Conservation (phyloP, 1,284 basidiomycete species). For the Irpex rosettiformis region DNA sequence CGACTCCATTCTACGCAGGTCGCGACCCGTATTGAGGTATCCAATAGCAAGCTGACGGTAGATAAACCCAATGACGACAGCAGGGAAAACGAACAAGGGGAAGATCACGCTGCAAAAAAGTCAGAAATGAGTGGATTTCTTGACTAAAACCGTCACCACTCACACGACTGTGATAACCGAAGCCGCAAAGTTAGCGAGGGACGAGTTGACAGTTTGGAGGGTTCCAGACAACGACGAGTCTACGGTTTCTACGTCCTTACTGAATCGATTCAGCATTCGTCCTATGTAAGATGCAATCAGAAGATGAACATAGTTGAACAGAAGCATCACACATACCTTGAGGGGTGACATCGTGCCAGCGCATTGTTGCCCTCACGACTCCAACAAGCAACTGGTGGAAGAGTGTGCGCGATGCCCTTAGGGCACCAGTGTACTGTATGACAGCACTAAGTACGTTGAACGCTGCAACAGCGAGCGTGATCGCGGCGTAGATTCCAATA, state of each 20-base stretch:
- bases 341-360: constrained; percentile 49
- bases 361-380: constrained; percentile 63
- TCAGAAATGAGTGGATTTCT: not conserved
- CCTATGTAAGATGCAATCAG: constrained; percentile 35
- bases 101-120: constrained; percentile 48
- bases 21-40: constrained; percentile 75
- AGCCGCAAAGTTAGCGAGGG: constrained; percentile 69
- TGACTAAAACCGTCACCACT: constrained; percentile 19
- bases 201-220: constrained; percentile 69
- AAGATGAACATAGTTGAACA: not conserved
- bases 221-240: constrained; percentile 69
- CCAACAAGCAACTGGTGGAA: constrained; percentile 52
- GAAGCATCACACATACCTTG: constrained; percentile 30
- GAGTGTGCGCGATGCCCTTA: constrained; percentile 56
- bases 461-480: constrained; percentile 45
- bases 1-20: constrained; percentile 77
- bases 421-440: constrained; percentile 59
- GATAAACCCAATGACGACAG: constrained; percentile 57
- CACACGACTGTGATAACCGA: constrained; percentile 62
- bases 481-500: constrained; percentile 56
- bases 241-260: constrained; percentile 78
- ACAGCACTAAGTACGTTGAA: constrained; percentile 42
- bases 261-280: constrained; percentile 65
- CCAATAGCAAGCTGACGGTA: constrained; percentile 67
- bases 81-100: constrained; percentile 72